Base-by-base conservation (phyloP, 176 grass and related monocot genomes). In the Juncus effusus region DNA sequence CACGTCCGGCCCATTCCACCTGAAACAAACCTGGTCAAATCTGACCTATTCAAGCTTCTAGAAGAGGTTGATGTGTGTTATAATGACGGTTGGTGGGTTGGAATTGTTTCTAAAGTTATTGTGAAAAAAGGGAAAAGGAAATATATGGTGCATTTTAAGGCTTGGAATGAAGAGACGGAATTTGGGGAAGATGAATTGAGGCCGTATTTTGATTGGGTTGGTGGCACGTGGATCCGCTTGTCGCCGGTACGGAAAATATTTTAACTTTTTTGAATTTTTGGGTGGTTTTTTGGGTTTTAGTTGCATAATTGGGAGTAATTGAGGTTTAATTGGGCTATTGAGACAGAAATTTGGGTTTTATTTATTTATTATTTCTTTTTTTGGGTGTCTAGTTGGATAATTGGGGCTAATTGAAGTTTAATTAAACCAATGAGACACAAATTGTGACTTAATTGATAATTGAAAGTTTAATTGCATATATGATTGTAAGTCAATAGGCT, bases 61-160 rank as follows among this genome's bases (percentile, higher is more conserved):
- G 94, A 97, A 15, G 94, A 97, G 82, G 82, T 97, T 10, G 88
- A 92, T 73, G 94, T 80, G 6, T 84, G 77, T 63, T 59, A 62
- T 62, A 97, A 97, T 3, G 85, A 86, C 2, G 94, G 72, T 2
- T 97, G 93, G 93, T 97, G 93, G 94, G 80, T 81, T 40, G 94
- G 94, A 35, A 64, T 86, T 62, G 57, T 97, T 36, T 89, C 93
- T 49, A 82, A 92, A 72, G 85, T 89, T 74, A 14, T 83, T 0
- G 9, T 47, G 42, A 5, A 5, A 47, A 47, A 47, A 6, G 10
- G 65, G 2, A 41, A 67, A 7, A 16, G 59, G 7, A 81, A 8
- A 9, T 97, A 82, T 65, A 79, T 56, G 63, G 94, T 97, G 42
- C 89, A 89, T 83, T 97, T 92, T 78, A 89, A 61, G 64, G 13